Percentiles rank a stretch among this genome's conserved stretches.
Conservation (phyloP, 1,284 basidiomycete species). For the Trichosporon faecale region DNA sequence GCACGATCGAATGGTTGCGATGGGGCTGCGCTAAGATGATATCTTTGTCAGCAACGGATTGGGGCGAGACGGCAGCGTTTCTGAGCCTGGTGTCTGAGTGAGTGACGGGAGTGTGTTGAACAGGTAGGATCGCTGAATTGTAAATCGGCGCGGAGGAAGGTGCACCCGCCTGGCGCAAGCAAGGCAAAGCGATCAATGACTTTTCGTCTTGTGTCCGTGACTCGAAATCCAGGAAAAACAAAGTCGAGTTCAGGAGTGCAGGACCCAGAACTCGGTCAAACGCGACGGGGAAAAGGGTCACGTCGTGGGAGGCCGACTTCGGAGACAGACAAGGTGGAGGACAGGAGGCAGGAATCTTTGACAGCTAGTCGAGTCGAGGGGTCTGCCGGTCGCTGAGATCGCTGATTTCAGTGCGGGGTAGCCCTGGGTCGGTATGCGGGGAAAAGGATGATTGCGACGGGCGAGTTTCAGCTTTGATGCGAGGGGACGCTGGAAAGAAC, state of each 20-base stretch:
- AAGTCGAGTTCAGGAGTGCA: not conserved
- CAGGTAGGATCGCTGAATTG: not conserved
- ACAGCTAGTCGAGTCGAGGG: not conserved
- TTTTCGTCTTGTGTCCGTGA: not conserved
- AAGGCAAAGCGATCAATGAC: not conserved
- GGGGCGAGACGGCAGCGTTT: not conserved
- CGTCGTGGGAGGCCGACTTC: not conserved
- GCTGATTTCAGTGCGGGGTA: not conserved
- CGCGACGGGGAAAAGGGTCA: not conserved
- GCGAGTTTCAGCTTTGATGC: not conserved
- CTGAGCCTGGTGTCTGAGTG: not conserved
- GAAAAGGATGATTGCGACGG: not conserved
- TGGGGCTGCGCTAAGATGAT: not conserved
- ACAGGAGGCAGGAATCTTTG: not conserved
- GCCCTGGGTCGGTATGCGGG: not conserved
- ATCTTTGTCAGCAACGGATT: conserved; percentile 4
- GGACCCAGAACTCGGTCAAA: not conserved
- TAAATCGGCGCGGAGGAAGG: not conserved
- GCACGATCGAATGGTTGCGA: not conserved
- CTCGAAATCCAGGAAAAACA: not conserved
- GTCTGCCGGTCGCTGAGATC: not conserved
- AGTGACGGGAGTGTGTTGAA: not conserved
- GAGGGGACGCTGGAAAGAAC: not conserved
- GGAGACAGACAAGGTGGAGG: not conserved
- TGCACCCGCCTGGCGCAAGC: not conserved